These are phyloP conservation scores for Cutaneotrichosporon sp. DNA, from an alignment of 1,284 basidiomycete genomes.

Conservation along the genomic window DNA sequence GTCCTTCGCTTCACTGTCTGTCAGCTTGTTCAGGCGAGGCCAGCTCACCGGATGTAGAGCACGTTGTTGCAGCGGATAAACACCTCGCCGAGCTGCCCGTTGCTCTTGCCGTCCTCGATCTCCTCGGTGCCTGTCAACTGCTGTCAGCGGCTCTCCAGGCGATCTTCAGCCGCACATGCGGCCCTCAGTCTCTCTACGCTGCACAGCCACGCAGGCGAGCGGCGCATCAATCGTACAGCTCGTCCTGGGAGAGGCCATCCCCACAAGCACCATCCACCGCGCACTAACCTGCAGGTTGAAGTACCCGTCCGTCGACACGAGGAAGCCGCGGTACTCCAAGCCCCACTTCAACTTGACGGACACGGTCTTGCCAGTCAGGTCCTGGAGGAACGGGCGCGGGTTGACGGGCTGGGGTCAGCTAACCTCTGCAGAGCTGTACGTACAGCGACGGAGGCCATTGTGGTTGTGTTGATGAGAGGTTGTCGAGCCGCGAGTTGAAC, in stretches of 20 bases:
- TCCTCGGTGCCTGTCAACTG: slow-evolving; percentile 98
- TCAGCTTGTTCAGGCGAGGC: slow-evolving; percentile 3
- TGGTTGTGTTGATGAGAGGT: neutral
- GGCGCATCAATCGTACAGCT: no score
- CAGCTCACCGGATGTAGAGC: slow-evolving; percentile 69
- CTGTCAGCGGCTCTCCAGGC: slow-evolving; percentile 14
- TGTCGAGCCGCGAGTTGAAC: neutral
- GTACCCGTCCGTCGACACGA: slow-evolving; percentile 97
- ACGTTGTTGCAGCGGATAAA: slow-evolving; percentile 98
- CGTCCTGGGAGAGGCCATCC: no score
- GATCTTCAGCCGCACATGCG: no score
- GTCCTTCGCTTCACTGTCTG: slow-evolving; percentile 43
- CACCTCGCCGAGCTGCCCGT: slow-evolving; percentile 94
- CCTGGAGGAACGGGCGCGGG: slow-evolving; percentile 98
- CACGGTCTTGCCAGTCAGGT: slow-evolving; percentile 95
- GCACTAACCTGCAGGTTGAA: slow-evolving; percentile 98
- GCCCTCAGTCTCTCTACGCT: no score
- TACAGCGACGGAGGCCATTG: slow-evolving; percentile 40
- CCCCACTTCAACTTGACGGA: slow-evolving; percentile 98
- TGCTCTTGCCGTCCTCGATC: slow-evolving; percentile 93
- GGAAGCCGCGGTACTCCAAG: slow-evolving; percentile 97
- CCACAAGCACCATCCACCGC: no score
- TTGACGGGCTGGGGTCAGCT: slow-evolving; percentile 70
- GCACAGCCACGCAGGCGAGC: no score
- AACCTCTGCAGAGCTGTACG: neutral